A percentile compares a stretch with the other conserved stretches of the same genome.
phyloP scores from a whole-genome alignment of 176 grass and related monocot genomes.

The Carex littledalei region DNA sequence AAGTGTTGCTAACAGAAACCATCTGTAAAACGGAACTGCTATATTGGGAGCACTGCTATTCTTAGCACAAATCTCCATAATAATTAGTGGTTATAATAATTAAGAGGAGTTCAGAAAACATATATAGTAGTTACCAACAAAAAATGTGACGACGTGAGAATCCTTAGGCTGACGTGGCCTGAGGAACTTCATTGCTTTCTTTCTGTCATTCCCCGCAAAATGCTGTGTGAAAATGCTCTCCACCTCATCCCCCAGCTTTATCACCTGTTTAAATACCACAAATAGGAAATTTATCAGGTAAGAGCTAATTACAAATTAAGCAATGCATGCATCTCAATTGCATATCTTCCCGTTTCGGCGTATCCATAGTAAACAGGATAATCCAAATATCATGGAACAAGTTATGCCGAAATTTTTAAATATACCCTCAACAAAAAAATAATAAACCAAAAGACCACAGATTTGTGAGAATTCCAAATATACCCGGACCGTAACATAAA shows the following conservation, averaged over 20 bases:
- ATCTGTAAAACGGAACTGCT: background rate
- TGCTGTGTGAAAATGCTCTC: conserved; percentile 37
- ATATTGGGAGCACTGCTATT: background rate
- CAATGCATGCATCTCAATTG: background rate
- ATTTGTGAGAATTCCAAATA: too few relatives aligned
- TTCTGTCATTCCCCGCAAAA: conserved; percentile 31
- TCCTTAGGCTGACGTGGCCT: conserved; percentile 28
- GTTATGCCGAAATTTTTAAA: background rate
- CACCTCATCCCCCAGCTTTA: conserved; percentile 34
- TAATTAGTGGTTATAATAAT: background rate
- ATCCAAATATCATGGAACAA: conserved; percentile 1
- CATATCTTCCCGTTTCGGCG: background rate
- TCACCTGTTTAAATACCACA: conserved; percentile 13
- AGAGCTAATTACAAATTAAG: background rate
- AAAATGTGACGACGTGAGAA: conserved; percentile 38
- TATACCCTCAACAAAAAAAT: too few relatives aligned
- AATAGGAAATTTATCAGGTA: background rate
- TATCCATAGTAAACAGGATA: background rate
- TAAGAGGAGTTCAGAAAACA: background rate
- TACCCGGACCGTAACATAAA: too few relatives aligned
- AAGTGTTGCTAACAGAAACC: too few relatives aligned
- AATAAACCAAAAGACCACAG: too few relatives aligned
- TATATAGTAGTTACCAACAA: conserved; percentile 23
- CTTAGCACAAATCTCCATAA: background rate
- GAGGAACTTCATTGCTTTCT: conserved; percentile 46